These are phyloP conservation scores for Gomphus bonarii DNA, from an alignment of 1,284 basidiomycete genomes.

Conservation along the genomic window DNA sequence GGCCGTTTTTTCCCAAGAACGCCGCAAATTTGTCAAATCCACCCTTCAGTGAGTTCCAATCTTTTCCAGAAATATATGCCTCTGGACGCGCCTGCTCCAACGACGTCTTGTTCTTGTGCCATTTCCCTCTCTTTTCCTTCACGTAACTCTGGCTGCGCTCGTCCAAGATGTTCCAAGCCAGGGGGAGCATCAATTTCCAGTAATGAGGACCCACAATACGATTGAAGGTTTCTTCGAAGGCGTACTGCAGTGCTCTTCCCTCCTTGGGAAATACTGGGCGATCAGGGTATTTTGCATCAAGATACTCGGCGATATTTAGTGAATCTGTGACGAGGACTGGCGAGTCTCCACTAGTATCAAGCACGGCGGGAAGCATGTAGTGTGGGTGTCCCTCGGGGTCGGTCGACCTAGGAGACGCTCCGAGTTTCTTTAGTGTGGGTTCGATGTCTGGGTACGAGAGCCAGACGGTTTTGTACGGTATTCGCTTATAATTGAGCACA, in stretches of 20 bases:
- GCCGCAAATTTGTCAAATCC: constrained; percentile 55
- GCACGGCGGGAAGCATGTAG: constrained; percentile 15
- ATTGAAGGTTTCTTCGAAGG: neutral
- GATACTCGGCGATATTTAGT: constrained; percentile 16
- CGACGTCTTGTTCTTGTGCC: constrained; percentile 15
- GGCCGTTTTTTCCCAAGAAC: constrained; percentile 55
- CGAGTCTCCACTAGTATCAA: constrained; percentile 12
- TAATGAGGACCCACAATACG: neutral
- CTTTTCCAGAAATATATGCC: constrained; percentile 45
- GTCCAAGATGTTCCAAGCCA: neutral
- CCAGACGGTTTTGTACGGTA: constrained; percentile 16
- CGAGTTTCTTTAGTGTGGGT: constrained; percentile 11
- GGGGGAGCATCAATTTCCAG: neutral
- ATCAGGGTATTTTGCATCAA: constrained; percentile 16
- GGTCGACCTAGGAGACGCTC: neutral
- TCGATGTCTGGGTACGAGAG: constrained; percentile 16
- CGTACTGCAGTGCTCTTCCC: neutral
- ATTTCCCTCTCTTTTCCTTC: constrained; percentile 1
- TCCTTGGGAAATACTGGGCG: constrained; percentile 1
- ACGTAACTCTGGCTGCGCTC: neutral
- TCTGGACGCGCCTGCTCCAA: constrained; percentile 22
- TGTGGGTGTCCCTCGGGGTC: constrained; percentile 13
- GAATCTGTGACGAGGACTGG: constrained; percentile 14
- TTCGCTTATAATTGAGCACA: constrained; percentile 17
- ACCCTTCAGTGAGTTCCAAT: constrained; percentile 48